A percentile compares a stretch with the other conserved stretches of the same genome.
These are phyloP conservation scores for Dimargaris xerosporica DNA, from an alignment of 192 early-diverging fungal genomes.

Conservation along the genomic window DNA sequence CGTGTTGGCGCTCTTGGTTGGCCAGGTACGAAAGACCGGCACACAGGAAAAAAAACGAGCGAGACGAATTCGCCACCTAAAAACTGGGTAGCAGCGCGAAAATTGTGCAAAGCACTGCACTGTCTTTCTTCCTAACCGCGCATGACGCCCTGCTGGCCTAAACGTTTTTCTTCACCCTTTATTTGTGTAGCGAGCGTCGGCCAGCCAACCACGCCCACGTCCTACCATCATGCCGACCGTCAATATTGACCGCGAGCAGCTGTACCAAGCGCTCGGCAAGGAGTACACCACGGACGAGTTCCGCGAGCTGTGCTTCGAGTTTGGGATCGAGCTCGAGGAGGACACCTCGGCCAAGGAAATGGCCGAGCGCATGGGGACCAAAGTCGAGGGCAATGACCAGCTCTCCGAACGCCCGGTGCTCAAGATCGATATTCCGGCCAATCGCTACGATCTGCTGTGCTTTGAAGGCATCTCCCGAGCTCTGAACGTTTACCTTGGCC, in stretches of 20 bases:
- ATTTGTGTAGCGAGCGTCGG: too few species aligned
- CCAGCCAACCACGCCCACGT: too few species aligned
- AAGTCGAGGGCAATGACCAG: slow-evolving; percentile 24
- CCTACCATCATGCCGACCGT: slow-evolving; percentile 99
- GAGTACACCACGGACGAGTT: slow-evolving; percentile 68
- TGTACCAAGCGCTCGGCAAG: slow-evolving; percentile 68
- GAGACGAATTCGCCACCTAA: too few species aligned
- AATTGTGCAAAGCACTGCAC: too few species aligned
- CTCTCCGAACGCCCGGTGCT: slow-evolving; percentile 67
- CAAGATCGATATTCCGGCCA: slow-evolving; percentile 98
- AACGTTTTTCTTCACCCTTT: too few species aligned
- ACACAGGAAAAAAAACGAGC: too few species aligned
- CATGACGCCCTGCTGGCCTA: too few species aligned
- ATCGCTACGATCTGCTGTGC: slow-evolving; percentile 91
- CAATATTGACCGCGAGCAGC: slow-evolving; percentile 76
- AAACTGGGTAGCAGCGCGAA: too few species aligned
- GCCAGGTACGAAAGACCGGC: too few species aligned
- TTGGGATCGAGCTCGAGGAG: slow-evolving; percentile 98
- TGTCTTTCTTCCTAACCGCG: too few species aligned
- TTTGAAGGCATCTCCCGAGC: slow-evolving; percentile 89
- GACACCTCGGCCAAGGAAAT: slow-evolving; percentile 78
- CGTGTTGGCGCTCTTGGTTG: too few species aligned
- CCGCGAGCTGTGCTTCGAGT: slow-evolving; percentile 96
- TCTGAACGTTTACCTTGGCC: slow-evolving; percentile 67
- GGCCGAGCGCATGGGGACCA: slow-evolving; percentile 46